These are phyloP conservation scores for Mycena vulgaris DNA, from an alignment of 768 basidiomycete species.

Conservation along the genomic window DNA sequence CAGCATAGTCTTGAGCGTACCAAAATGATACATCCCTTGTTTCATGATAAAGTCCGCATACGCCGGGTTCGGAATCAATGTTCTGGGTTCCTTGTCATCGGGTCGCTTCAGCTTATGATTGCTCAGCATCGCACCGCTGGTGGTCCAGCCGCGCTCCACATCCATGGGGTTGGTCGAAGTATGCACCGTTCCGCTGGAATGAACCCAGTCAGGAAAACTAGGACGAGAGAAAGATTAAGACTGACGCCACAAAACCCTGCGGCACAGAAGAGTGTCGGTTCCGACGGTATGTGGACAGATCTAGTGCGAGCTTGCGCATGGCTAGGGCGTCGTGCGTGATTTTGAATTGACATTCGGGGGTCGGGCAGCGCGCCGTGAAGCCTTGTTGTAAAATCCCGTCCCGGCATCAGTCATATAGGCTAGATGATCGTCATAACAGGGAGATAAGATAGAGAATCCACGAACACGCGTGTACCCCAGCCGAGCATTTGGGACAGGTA, in stretches of 20 bases:
- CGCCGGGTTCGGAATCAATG: conserved; percentile 11
- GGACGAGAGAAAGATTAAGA: background rate
- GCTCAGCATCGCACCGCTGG: conserved; percentile 42
- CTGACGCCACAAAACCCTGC: conserved; percentile 42
- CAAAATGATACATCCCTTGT: conserved; percentile 42
- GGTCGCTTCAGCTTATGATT: conserved; percentile 15
- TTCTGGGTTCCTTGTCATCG: background rate
- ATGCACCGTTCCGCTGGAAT: conserved; percentile 53
- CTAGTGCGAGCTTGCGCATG: conserved; percentile 58
- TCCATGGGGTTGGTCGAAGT: conserved; percentile 46
- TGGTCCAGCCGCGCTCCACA: conserved; percentile 42
- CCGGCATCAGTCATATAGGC: conserved; percentile 58
- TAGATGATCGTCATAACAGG: conserved; percentile 35
- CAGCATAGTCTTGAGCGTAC: conserved; percentile 22
- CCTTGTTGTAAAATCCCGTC: conserved; percentile 62
- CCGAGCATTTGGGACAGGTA: background rate
- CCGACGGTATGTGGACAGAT: conserved; percentile 47
- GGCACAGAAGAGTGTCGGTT: no score
- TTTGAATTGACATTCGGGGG: conserved; percentile 49
- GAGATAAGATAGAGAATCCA: no score
- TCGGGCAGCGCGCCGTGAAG: conserved; percentile 54
- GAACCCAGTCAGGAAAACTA: background rate
- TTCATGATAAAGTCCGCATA: conserved; percentile 28
- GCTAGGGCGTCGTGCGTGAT: conserved; percentile 61
- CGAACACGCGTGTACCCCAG: no score